Base-by-base conservation (phyloP, 306 rosid species). In the Rosa lucieae region DNA sequence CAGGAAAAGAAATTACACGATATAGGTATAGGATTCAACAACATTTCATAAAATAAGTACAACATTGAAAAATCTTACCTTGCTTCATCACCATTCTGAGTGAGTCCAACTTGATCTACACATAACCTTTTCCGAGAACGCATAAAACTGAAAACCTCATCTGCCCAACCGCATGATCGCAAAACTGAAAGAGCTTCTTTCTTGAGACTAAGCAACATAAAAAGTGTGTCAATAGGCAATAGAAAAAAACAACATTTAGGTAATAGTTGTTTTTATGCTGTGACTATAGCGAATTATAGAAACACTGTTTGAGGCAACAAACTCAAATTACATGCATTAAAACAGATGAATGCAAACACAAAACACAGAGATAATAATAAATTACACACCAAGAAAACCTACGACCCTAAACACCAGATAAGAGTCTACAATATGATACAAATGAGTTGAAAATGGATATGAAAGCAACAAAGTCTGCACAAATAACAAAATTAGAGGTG, bases 161-260 rank as follows among this genome's bases (percentile, higher is more conserved):
- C 93, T 23, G 79, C 47, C 98, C 98, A 96, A 61, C 97, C 98
- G 75, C 97, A 90, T 58, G 96, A 88, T 70, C 73, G 84, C 86
- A 96, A 83, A 83, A 80, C 86, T 62, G 97, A 91, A 61, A 77
- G 82, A 21, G 92, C 93, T 78, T 91, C 91, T 76, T 85, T 82
- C 79, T 55, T 76, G 80, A 96, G 94, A 73, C 99, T 96, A 82
- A 66, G 59, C 53, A 67, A 83, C 71, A 40, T 72, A 73, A 77
- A 84, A 71, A 61, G 35, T 10, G n/a, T n/a, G 51, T 61, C 21
- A 67, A 48, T 14, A 14, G 11, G 8, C 43, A 51, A 67, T 14
- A 59, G 58, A 67, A 51, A 61, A 49, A n/a, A 17, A 8, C 0
- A 20, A 0, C 12, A 32, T 32, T 32, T 6, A 18, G 47, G n/a